Percentiles rank a stretch among this genome's conserved stretches.
These are phyloP conservation scores for Metschnikowia gelsemii DNA, from an alignment of 805 yeast genomes.

Conservation along the genomic window DNA sequence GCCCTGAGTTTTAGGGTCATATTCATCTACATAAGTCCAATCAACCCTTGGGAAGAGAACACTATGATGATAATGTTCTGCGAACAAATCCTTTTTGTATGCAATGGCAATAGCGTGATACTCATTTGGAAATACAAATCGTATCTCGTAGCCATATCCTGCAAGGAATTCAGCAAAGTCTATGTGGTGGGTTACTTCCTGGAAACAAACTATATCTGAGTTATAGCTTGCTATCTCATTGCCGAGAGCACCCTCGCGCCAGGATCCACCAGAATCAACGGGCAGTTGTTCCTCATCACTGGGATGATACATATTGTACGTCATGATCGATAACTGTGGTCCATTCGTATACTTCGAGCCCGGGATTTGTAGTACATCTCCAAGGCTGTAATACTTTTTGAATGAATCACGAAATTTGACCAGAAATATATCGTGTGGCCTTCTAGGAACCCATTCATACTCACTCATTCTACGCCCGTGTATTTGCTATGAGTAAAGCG, in stretches of 20 bases:
- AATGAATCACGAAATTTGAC: too few species aligned
- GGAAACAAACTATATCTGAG: conserved; percentile 10
- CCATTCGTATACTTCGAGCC: conserved; percentile 4
- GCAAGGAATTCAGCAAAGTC: conserved; percentile 1
- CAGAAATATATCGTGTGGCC: too few species aligned
- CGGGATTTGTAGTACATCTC: neutral
- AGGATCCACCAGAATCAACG: neutral
- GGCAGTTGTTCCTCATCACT: neutral
- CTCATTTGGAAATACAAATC: conserved; percentile 2
- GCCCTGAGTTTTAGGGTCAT: conserved; percentile 1
- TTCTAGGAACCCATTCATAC: too few species aligned
- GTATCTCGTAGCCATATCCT: neutral
- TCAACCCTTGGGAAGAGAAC: neutral
- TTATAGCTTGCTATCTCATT: conserved; percentile 5
- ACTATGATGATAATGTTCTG: neutral
- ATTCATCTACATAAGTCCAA: too few species aligned
- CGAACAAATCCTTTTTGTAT: conserved; percentile 2
- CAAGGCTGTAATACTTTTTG: too few species aligned
- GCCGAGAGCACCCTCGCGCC: conserved; percentile 2
- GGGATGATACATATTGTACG: conserved; percentile 5
- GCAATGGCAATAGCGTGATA: conserved; percentile 7
- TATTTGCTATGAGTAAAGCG: too few species aligned
- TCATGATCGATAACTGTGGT: conserved; percentile 11
- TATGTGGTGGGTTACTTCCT: conserved; percentile 1
- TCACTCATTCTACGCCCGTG: too few species aligned